Evolutionary conservation across 1,284 basidiomycete species (phyloP), one percentile per base, ranked within the genome.

Genomic region (Boletus semigastroideus): DNA sequence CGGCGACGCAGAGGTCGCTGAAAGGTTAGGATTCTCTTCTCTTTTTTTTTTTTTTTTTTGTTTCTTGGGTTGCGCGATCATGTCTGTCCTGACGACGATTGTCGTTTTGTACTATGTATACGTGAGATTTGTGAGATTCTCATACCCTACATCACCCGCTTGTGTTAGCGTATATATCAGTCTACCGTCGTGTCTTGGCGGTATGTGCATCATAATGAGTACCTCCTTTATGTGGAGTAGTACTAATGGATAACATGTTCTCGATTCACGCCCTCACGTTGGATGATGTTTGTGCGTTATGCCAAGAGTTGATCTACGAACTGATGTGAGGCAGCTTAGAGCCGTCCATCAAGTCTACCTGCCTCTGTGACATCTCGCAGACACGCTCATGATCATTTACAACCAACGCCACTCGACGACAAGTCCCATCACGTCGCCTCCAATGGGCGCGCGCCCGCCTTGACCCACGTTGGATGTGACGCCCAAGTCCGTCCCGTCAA

Each of bases 1-100:
- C 49, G 41, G 3, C 51, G 41, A 10, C 59, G 44, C 40, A 50
- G 42, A 39, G 30, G 36, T 28, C 59, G 40, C 25, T 65, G 43
- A 49, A 17, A 7, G 14, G 9, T 34, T 33, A 22, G 8, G 4
- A 20, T 5, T 3, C 11, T 45, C 45, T 11, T 5, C n/a, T 16
- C 5, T 33, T 12, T 9, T 4, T 19, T 19, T 16, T 8, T 33
- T 12, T 9, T 4, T 19, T 19, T 16, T 8, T 38, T 4, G 17
- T 39, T 22, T 22, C 38, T 20, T 20, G 20, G 2, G 20, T 12
- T 13, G 38, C 12, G 38, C 12, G 13, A n/a, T 33, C 14, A 4
- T 33, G 13, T 16, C 38, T 11, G 31, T 34, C 38, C 48, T 20
- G 53, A n/a, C 3, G 30, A 16, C 6, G 39, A 20, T 25, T 9